These are phyloP conservation scores for Prototheca cutis DNA, from an alignment of 163 green algal genomes.

Conservation along the genomic window DNA sequence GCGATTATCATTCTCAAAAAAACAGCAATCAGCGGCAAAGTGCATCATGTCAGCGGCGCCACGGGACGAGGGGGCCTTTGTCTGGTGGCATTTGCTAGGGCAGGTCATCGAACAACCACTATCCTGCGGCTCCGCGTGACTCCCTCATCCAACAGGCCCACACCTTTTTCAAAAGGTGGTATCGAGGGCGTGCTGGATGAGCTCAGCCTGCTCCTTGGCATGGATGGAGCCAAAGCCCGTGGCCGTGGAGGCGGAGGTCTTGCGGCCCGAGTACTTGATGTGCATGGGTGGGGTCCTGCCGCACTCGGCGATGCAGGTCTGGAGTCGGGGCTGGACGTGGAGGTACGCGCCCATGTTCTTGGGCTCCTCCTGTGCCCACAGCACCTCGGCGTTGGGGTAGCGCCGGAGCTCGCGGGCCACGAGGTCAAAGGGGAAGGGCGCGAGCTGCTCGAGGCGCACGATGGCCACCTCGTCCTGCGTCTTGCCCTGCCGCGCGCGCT, in stretches of 20 bases:
- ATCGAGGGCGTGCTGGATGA: constrained; percentile 19
- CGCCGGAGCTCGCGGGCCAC: constrained; percentile 81
- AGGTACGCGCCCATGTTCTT: constrained; percentile 97
- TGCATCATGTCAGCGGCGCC: no score
- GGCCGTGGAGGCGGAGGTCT: constrained; percentile 69
- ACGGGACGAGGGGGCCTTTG: no score
- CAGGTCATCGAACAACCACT: no score
- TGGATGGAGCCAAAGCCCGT: constrained; percentile 87
- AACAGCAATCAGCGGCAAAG: no score
- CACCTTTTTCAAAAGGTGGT: background rate
- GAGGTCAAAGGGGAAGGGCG: constrained; percentile 93
- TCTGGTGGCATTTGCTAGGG: no score
- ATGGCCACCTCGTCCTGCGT: constrained; percentile 57
- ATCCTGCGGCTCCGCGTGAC: no score
- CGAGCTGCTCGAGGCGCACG: constrained; percentile 77
- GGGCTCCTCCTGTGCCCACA: constrained; percentile 89
- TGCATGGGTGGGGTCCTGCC: constrained; percentile 21
- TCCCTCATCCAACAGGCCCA: no score
- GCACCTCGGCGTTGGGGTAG: constrained; percentile 89
- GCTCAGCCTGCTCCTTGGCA: constrained; percentile 43
- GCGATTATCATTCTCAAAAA: no score
- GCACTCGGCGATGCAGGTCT: constrained; percentile 60
- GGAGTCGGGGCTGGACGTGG: constrained; percentile 73
- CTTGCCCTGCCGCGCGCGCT: constrained; percentile 61
- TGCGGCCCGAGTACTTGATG: constrained; percentile 76